Conservation (phyloP, 2,329 filamentous ascomycete genomes). For the Fusarium sp. region DNA sequence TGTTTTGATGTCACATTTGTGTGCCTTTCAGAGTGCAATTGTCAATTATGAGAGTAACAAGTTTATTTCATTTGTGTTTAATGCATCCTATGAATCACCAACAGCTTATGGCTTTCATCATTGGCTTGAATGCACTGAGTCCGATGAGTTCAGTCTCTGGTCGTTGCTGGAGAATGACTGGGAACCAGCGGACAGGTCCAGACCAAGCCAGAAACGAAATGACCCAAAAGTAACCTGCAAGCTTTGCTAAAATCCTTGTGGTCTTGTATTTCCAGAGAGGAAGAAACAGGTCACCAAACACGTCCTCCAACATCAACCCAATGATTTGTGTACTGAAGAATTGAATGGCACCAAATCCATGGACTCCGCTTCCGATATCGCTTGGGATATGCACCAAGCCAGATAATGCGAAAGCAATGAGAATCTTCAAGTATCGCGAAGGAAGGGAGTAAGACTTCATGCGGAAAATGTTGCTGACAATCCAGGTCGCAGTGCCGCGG, state of each 20-base stretch:
- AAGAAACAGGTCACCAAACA: slow-evolving; percentile 26
- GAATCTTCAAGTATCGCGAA: slow-evolving; percentile 33
- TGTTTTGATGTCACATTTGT: too few relatives aligned
- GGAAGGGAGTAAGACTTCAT: slow-evolving; percentile 29
- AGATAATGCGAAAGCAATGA: slow-evolving; percentile 35
- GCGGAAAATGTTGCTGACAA: slow-evolving; percentile 29
- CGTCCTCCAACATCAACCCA: slow-evolving; percentile 38
- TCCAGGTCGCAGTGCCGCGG: slow-evolving; percentile 36
- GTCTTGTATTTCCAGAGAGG: slow-evolving; percentile 26
- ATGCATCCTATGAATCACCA: neutral
- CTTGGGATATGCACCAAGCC: slow-evolving; percentile 36
- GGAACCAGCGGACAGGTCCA: slow-evolving; percentile 40
- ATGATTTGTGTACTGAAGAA: slow-evolving; percentile 37
- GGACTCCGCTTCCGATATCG: slow-evolving; percentile 38
- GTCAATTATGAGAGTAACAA: too few relatives aligned
- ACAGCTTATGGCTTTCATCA: slow-evolving; percentile 7
- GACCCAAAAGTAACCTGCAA: slow-evolving; percentile 40
- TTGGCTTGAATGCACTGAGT: slow-evolving; percentile 28
- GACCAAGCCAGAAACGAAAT: slow-evolving; percentile 42
- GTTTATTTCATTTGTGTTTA: neutral
- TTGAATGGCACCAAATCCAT: slow-evolving; percentile 33
- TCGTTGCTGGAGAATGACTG: slow-evolving; percentile 34
- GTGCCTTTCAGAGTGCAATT: too few relatives aligned
- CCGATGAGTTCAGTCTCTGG: slow-evolving; percentile 31
- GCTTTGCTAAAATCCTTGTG: slow-evolving; percentile 2